Conservation (phyloP, 306 rosid genomes). For the Prosopis cineraria region DNA sequence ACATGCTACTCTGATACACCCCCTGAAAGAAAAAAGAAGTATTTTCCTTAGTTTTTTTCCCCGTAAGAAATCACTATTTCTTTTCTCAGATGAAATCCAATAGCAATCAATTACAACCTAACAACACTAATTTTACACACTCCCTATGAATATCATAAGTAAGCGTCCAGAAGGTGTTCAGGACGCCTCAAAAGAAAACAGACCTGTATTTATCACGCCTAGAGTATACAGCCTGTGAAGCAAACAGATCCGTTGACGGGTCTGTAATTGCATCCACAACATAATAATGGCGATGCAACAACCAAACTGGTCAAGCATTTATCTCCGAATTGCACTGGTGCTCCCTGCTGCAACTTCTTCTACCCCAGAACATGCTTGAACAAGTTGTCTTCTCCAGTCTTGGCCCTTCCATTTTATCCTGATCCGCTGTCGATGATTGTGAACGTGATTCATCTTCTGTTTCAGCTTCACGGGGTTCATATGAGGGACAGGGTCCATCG, state of each 20-base stretch:
- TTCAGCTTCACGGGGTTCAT: slow-evolving; percentile 66
- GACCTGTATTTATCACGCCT: slow-evolving; percentile 44
- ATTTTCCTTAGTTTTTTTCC: background rate
- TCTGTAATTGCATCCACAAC: slow-evolving; percentile 36
- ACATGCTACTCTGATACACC: slow-evolving; percentile 5
- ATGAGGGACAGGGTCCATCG: slow-evolving; percentile 80
- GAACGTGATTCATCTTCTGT: slow-evolving; percentile 58
- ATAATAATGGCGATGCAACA: slow-evolving; percentile 15
- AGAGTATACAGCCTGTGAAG: slow-evolving; percentile 39
- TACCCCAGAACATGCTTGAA: slow-evolving; percentile 90
- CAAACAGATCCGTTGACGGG: slow-evolving; percentile 39
- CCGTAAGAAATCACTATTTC: slow-evolving; percentile 24
- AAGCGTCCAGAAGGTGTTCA: slow-evolving; percentile 26
- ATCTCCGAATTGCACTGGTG: slow-evolving; percentile 96
- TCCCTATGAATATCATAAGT: slow-evolving; percentile 33
- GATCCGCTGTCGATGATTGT: slow-evolving; percentile 52
- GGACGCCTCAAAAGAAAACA: slow-evolving; percentile 16
- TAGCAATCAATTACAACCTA: slow-evolving; percentile 39
- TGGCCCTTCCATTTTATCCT: slow-evolving; percentile 75
- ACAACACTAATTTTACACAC: slow-evolving; percentile 33
- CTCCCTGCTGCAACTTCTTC: slow-evolving; percentile 98
- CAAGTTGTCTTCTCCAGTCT: slow-evolving; percentile 76
- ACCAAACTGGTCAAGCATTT: slow-evolving; percentile 58
- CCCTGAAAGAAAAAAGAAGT: background rate
- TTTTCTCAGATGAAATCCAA: slow-evolving; percentile 41